These are phyloP conservation scores for Ensete ventricosum DNA, from an alignment of 176 grass and related monocot genomes.

Conservation along the genomic window DNA sequence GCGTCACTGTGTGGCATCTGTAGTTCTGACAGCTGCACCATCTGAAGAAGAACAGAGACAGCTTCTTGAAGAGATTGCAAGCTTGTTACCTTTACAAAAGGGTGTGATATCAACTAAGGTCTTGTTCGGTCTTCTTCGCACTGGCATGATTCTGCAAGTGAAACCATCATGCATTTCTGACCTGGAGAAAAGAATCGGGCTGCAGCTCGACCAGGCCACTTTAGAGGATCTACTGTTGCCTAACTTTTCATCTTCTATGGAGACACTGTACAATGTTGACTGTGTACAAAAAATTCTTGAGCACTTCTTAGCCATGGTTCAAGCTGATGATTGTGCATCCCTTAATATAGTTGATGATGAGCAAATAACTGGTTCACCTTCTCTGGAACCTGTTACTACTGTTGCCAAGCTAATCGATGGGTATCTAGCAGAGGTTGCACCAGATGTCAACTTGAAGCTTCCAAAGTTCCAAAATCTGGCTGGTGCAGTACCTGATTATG, in stretches of 20 bases:
- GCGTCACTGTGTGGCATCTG: background rate
- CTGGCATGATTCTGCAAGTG: conserved; percentile 10
- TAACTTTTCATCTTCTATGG: conserved; percentile 7
- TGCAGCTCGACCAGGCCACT: conserved; percentile 5
- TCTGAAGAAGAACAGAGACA: conserved; percentile 6
- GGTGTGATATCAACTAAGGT: conserved; percentile 3
- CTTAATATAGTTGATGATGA: background rate
- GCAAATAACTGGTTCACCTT: conserved; percentile 2
- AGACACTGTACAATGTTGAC: conserved; percentile 13
- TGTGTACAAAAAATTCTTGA: conserved; percentile 11
- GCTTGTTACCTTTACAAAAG: conserved; percentile 6
- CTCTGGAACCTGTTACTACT: background rate
- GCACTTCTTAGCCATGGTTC: conserved; percentile 8
- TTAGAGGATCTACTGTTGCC: conserved; percentile 14
- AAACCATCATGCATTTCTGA: conserved; percentile 11
- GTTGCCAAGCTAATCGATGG: conserved; percentile 17
- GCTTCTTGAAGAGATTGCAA: conserved; percentile 10
- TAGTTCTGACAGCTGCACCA: background rate
- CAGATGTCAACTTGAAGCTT: conserved; percentile 14
- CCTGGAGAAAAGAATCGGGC: conserved; percentile 7
- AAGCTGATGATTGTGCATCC: background rate
- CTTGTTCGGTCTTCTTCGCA: conserved; percentile 8
- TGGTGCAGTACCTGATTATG: conserved; percentile 8
- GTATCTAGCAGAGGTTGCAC: conserved; percentile 6
- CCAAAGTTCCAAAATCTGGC: conserved; percentile 11